Percentiles rank a stretch among this genome's conserved stretches.
Conservation (phyloP, 768 basidiomycete genomes). For the Xerocomellus intermedius region DNA sequence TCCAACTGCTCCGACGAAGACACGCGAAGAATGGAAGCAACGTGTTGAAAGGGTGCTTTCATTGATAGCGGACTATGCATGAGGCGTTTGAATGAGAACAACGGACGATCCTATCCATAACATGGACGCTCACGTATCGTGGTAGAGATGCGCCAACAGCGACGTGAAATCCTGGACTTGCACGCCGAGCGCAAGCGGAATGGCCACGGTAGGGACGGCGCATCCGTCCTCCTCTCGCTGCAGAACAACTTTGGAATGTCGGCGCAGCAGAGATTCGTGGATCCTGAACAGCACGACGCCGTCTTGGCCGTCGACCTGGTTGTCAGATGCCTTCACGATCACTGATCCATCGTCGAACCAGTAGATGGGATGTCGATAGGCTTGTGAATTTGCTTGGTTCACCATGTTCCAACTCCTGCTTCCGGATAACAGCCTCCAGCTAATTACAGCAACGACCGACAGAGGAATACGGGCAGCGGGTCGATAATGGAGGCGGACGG, state of each 20-base stretch:
- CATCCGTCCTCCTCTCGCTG: conserved; percentile 2
- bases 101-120: background rate
- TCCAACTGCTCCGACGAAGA: conserved; percentile 56
- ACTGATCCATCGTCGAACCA: conserved; percentile 71
- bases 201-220: conserved; percentile 18
- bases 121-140: conserved; percentile 56
- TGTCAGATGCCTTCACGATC: conserved; percentile 43
- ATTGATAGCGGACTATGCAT: conserved; percentile 44
- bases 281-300: conserved; percentile 48
- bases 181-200: conserved; percentile 41
- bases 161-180: conserved; percentile 49
- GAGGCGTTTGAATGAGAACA: background rate
- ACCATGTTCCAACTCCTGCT: background rate
- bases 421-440: conserved; percentile 6
- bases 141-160: conserved; percentile 64
- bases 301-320: background rate
- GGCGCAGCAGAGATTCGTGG: conserved; percentile 49
- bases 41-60: conserved; percentile 43
- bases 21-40: conserved; percentile 56
- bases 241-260: conserved; percentile 42
- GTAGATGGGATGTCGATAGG: conserved; percentile 44
- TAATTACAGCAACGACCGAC: conserved; percentile 2
- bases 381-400: background rate
- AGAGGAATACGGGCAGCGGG: conserved; percentile 7
- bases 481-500: background rate